A percentile compares a stretch with the other conserved stretches of the same genome.
phyloP scores from a whole-genome alignment of 768 basidiomycete genomes.

The Lactarius deliciosus region DNA sequence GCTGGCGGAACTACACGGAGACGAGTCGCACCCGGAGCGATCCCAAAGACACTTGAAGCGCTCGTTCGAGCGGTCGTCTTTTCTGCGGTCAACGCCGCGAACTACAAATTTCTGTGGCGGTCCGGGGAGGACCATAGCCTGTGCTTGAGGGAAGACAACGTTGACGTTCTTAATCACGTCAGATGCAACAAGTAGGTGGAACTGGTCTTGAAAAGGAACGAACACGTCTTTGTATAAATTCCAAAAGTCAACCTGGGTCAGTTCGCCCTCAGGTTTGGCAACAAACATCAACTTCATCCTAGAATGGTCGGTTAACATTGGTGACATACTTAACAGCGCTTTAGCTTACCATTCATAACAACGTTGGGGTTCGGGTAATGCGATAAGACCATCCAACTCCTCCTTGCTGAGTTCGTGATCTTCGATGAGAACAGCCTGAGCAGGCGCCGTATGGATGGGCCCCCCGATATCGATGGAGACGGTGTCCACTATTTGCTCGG shows the following conservation, averaged over 20 bases:
- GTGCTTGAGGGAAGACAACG: conserved; percentile 78
- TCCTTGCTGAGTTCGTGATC: conserved; percentile 70
- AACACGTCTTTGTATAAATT: conserved; percentile 88
- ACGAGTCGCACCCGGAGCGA: conserved; percentile 51
- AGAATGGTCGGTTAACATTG: conserved; percentile 3
- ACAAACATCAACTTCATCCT: conserved; percentile 93
- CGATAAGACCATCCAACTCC: conserved; percentile 59
- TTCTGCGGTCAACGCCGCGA: conserved; percentile 74
- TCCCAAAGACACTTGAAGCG: conserved; percentile 81
- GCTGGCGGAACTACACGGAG: conserved; percentile 51
- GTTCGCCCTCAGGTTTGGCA: conserved; percentile 68
- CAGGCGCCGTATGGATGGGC: conserved; percentile 56
- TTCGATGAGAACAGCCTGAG: conserved; percentile 43
- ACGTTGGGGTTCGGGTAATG: conserved; percentile 68
- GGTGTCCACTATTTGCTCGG: conserved; percentile 71
- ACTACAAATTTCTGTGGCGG: conserved; percentile 81
- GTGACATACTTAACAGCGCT: background rate
- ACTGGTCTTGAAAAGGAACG: conserved; percentile 52
- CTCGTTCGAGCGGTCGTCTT: conserved; percentile 55
- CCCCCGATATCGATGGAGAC: conserved; percentile 64
- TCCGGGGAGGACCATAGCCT: conserved; percentile 81
- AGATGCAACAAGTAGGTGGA: conserved; percentile 73
- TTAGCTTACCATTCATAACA: conserved; percentile 75
- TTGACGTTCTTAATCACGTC: conserved; percentile 96
- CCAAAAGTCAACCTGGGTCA: conserved; percentile 97